These are phyloP conservation scores for Primulina tabacum DNA, from an alignment of 257 asterid genomes.

Conservation along the genomic window DNA sequence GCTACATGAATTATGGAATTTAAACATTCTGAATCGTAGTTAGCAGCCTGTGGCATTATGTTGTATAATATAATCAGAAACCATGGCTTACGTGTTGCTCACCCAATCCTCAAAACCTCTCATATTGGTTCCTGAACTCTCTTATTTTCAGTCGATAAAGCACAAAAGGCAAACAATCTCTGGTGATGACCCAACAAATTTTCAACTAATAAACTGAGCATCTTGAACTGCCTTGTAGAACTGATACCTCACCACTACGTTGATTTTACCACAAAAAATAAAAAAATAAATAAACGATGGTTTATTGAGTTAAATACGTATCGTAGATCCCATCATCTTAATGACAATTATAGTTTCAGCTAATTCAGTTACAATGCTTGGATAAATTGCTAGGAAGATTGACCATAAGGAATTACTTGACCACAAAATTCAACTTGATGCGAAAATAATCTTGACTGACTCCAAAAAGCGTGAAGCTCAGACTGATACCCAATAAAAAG, in stretches of 20 bases:
- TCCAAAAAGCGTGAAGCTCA: constrained; percentile 25
- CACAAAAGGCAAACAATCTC: constrained; percentile 15
- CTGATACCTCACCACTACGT: constrained; percentile 3
- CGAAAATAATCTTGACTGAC: background rate
- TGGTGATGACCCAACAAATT: constrained; percentile 15
- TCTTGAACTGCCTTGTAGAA: constrained; percentile 17
- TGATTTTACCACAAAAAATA: constrained; percentile 12
- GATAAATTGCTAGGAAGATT: constrained; percentile 5
- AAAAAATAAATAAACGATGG: constrained; percentile 1
- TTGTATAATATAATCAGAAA: no score
- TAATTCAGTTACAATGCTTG: no score
- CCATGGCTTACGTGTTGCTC: background rate
- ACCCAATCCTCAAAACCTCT: no score
- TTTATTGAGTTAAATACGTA: background rate
- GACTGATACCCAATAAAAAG: background rate
- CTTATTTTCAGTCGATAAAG: background rate
- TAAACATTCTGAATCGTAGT: no score
- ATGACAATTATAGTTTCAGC: background rate
- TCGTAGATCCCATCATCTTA: constrained; percentile 5
- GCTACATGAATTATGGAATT: no score
- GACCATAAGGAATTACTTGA: constrained; percentile 7
- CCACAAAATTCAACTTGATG: background rate
- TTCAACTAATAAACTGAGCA: constrained; percentile 6
- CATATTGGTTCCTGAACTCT: background rate
- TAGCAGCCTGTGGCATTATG: no score